phyloP scores from a whole-genome alignment of 176 grass and related monocot species.

The Ensete glaucum region DNA sequence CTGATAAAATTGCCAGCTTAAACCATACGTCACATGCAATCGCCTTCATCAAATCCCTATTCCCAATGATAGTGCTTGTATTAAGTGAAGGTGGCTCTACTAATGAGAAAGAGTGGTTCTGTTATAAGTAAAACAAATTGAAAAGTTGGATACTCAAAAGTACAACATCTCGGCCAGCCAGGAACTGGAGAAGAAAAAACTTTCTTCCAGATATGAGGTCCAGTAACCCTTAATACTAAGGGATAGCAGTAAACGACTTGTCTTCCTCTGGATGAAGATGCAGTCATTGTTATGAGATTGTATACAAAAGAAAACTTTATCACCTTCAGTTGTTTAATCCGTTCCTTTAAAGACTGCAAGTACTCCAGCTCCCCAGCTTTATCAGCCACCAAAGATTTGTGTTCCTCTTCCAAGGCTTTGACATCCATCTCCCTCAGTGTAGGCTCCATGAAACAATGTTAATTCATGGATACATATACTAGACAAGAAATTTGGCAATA shows the following conservation, averaged over 20 bases:
- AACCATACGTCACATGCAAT: background rate
- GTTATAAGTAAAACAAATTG: background rate
- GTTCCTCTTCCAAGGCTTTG: slow-evolving; percentile 52
- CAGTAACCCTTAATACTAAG: background rate
- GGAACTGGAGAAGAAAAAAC: background rate
- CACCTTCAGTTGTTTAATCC: slow-evolving; percentile 69
- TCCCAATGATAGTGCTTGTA: background rate
- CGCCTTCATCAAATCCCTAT: background rate
- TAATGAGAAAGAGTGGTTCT: background rate
- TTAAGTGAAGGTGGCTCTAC: background rate
- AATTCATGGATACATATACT: slow-evolving; percentile 12
- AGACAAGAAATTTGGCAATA: slow-evolving; percentile 1
- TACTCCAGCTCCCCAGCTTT: slow-evolving; percentile 62
- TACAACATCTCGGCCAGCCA: background rate
- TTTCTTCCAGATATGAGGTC: background rate
- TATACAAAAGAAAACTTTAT: background rate
- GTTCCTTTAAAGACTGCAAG: slow-evolving; percentile 47
- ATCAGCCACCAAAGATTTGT: slow-evolving; percentile 54
- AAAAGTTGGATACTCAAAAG: background rate
- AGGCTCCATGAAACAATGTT: slow-evolving; percentile 33
- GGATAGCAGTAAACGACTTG: too few relatives aligned
- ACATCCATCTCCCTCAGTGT: slow-evolving; percentile 50
- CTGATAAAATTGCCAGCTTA: background rate
- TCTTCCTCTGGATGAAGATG: background rate
- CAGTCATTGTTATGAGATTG: background rate